A percentile compares a stretch with the other conserved stretches of the same genome.
phyloP scores from a whole-genome alignment of 257 asterid genomes.

The Solanum habrochaites region DNA sequence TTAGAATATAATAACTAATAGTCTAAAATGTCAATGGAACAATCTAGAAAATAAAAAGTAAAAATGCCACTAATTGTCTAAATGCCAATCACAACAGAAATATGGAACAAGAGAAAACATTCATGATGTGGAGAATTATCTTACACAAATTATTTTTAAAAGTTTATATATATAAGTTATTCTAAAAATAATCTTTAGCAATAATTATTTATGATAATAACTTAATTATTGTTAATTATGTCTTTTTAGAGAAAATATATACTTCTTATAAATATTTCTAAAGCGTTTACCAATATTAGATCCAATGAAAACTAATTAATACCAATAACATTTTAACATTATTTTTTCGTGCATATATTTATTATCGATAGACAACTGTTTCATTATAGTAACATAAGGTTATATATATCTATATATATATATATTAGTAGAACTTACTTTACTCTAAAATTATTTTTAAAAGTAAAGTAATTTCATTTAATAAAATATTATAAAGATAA shows the following conservation, averaged over 20 bases:
- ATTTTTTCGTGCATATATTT: no score
- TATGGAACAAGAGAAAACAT: not conserved
- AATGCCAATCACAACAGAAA: not conserved
- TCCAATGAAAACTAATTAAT: no score
- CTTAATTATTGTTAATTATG: no score
- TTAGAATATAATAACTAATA: not conserved
- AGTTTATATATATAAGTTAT: not conserved
- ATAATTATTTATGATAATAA: no score
- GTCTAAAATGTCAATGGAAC: not conserved
- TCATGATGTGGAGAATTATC: not conserved
- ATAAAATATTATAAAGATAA: no score
- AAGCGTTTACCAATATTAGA: no score
- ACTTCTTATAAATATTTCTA: no score
- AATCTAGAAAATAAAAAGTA: not conserved
- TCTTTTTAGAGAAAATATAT: no score
- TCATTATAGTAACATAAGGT: no score
- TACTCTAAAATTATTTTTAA: not conserved
- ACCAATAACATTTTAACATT: rapidly evolving
- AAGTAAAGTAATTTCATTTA: not conserved
- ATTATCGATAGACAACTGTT: no score
- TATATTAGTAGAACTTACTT: not conserved
- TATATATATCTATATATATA: no score
- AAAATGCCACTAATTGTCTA: not conserved
- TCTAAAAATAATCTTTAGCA: no score
- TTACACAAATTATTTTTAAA: not conserved